Conservation (phyloP, 1,284 basidiomycete species). For the Moniliella sp. region DNA sequence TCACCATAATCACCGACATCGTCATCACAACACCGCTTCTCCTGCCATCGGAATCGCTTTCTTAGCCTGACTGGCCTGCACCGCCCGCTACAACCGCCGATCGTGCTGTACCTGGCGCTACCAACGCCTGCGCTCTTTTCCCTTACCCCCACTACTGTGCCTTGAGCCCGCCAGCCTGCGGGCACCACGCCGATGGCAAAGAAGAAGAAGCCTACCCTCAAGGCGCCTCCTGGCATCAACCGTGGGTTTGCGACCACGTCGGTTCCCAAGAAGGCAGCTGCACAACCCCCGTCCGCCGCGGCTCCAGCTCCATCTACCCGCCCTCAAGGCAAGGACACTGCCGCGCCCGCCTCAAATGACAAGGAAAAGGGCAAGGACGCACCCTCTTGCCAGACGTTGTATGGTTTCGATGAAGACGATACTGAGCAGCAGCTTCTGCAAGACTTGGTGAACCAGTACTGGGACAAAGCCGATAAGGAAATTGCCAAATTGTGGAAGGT, state of each 20-base stretch:
- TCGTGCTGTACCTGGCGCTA: too few relatives aligned
- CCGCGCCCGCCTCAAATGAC: not conserved
- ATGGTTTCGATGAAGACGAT: slow-evolving; percentile 12
- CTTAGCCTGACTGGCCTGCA: too few relatives aligned
- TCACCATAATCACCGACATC: too few relatives aligned
- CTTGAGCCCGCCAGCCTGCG: too few relatives aligned
- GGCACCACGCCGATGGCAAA: too few relatives aligned
- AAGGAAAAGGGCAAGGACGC: not conserved
- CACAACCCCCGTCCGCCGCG: slow-evolving; percentile 13
- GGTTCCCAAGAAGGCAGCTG: slow-evolving; percentile 48
- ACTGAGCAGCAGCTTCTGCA: slow-evolving; percentile 28
- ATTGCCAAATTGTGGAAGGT: slow-evolving; percentile 49
- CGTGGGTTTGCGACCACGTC: slow-evolving; percentile 39
- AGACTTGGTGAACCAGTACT: slow-evolving; percentile 45
- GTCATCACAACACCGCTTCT: too few relatives aligned
- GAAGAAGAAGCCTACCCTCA: slow-evolving; percentile 28
- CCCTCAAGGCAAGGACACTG: not conserved
- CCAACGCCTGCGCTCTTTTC: too few relatives aligned
- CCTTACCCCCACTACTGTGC: too few relatives aligned
- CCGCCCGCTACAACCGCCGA: too few relatives aligned
- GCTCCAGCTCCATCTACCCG: slow-evolving; percentile 5
- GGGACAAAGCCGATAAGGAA: slow-evolving; percentile 75
- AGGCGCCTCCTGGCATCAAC: slow-evolving; percentile 12
- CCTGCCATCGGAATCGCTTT: too few relatives aligned
- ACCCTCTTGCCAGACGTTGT: not conserved